phyloP scores from a whole-genome alignment of 2,329 filamentous ascomycete species.

The Rutstroemia sp. region DNA sequence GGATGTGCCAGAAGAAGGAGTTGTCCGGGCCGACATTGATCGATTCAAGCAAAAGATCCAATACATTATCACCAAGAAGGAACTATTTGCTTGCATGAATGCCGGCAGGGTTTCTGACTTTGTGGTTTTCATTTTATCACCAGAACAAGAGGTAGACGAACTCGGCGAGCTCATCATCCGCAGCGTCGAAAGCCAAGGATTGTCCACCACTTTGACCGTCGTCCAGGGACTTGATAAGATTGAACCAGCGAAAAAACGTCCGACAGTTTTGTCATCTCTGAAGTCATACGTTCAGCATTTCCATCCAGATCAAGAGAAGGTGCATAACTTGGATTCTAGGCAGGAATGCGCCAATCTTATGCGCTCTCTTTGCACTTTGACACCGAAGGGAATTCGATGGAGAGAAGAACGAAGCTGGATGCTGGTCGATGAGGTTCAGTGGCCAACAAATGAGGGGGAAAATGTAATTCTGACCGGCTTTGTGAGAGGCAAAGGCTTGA shows the following conservation, averaged over 20 bases:
- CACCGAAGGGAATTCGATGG: slow-evolving; percentile 92
- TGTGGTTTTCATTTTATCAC: slow-evolving; percentile 77
- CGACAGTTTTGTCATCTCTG: slow-evolving; percentile 71
- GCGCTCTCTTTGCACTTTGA: slow-evolving; percentile 82
- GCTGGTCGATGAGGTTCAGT: slow-evolving; percentile 75
- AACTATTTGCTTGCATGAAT: slow-evolving; percentile 73
- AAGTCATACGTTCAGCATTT: slow-evolving; percentile 93
- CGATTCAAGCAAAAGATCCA: slow-evolving; percentile 93
- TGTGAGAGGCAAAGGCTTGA: slow-evolving; percentile 77
- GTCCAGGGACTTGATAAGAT: slow-evolving; percentile 74
- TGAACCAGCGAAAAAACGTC: slow-evolving; percentile 70
- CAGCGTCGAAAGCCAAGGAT: slow-evolving; percentile 85
- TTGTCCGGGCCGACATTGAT: slow-evolving; percentile 64
- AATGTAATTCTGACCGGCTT: slow-evolving; percentile 74
- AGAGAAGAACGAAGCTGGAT: slow-evolving; percentile 94
- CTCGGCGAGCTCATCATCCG: slow-evolving; percentile 79
- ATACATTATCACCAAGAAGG: slow-evolving; percentile 68
- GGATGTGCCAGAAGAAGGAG: slow-evolving; percentile 50
- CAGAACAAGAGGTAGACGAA: slow-evolving; percentile 75
- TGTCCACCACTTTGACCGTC: slow-evolving; percentile 84
- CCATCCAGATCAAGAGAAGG: slow-evolving; percentile 84
- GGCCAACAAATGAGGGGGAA: slow-evolving; percentile 53
- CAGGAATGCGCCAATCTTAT: slow-evolving; percentile 90
- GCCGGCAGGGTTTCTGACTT: slow-evolving; percentile 86
- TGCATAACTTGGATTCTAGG: slow-evolving; percentile 79